phyloP scores from a whole-genome alignment of 2,329 filamentous ascomycete genomes.

The Fusarium albidum region DNA sequence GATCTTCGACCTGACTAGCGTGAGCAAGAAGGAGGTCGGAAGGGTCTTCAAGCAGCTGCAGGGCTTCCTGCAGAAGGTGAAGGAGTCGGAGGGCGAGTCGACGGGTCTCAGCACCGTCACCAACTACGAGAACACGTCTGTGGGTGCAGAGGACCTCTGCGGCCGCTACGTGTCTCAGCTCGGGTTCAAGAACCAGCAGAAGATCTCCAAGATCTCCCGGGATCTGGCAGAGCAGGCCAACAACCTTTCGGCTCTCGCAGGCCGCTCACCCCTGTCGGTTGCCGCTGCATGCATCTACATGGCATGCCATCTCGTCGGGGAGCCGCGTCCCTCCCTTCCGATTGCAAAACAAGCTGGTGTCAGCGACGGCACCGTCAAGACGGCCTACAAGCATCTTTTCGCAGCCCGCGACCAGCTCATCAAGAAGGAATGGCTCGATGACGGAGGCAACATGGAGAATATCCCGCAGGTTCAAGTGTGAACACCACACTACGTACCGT shows the following conservation, averaged over 20 bases:
- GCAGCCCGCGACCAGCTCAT: conserved; percentile 77
- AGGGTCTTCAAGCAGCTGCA: conserved; percentile 94
- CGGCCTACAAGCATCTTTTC: conserved; percentile 90
- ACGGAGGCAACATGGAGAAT: conserved; percentile 75
- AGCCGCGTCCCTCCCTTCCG: conserved; percentile 82
- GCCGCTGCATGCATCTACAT: conserved; percentile 98
- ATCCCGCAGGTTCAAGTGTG: conserved; percentile 63
- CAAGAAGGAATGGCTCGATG: conserved; percentile 76
- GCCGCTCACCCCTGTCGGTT: conserved; percentile 91
- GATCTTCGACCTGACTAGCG: conserved; percentile 91
- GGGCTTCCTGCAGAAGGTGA: conserved; percentile 80
- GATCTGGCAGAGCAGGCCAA: conserved; percentile 81
- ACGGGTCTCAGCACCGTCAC: conserved; percentile 64
- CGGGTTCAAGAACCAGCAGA: conserved; percentile 72
- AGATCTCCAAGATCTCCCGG: conserved; percentile 81
- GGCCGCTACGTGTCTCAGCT: conserved; percentile 90
- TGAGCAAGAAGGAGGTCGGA: conserved; percentile 97
- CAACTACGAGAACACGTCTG: conserved; percentile 79
- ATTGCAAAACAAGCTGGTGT: conserved; percentile 87
- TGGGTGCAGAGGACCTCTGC: conserved; percentile 84
- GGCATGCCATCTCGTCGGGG: conserved; percentile 85
- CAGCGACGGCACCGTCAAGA: conserved; percentile 96
- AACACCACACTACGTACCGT: no score
- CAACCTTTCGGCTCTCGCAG: conserved; percentile 81
- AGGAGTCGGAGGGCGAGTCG: conserved; percentile 63